A percentile compares a stretch with the other conserved stretches of the same genome.
phyloP scores from a whole-genome alignment of 139 green algal genomes.

The Chlorella sp. region DNA sequence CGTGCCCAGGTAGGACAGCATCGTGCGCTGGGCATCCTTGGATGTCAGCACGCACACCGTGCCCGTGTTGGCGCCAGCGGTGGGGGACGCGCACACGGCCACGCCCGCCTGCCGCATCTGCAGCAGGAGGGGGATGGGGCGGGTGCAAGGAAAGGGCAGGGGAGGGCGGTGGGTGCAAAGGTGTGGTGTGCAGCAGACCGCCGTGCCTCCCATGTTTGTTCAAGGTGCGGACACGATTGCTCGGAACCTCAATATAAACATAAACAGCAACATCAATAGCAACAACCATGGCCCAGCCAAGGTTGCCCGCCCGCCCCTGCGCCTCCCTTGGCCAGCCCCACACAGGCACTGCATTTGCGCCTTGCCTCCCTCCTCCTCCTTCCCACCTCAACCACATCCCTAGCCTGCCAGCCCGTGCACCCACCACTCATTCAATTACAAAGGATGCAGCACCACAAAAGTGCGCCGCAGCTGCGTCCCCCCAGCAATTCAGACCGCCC shows the following conservation, averaged over 20 bases:
- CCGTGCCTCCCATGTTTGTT: too few relatives aligned
- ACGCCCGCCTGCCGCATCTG: conserved; percentile 78
- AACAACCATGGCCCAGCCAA: too few relatives aligned
- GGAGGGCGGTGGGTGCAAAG: too few relatives aligned
- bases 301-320: neutral
- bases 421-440: too few relatives aligned
- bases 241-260: too few relatives aligned
- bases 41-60: conserved; percentile 93
- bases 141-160: neutral
- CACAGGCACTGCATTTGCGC: neutral
- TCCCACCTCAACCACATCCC: too few relatives aligned
- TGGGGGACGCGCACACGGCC: conserved; percentile 59
- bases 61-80: conserved; percentile 60
- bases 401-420: too few relatives aligned
- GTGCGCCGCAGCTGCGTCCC: too few relatives aligned
- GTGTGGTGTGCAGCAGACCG: too few relatives aligned
- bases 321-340: neutral
- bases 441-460: too few relatives aligned
- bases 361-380: too few relatives aligned
- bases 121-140: neutral
- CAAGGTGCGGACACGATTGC: neutral
- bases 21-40: conserved; percentile 90
- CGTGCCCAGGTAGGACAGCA: conserved; percentile 86
- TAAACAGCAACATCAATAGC: too few relatives aligned
- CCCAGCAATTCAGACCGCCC: neutral